A percentile compares a stretch with the other conserved stretches of the same genome.
Evolutionary conservation across 2,329 filamentous ascomycete species (phyloP).

Genomic region (Fusarium paranaense): DNA sequence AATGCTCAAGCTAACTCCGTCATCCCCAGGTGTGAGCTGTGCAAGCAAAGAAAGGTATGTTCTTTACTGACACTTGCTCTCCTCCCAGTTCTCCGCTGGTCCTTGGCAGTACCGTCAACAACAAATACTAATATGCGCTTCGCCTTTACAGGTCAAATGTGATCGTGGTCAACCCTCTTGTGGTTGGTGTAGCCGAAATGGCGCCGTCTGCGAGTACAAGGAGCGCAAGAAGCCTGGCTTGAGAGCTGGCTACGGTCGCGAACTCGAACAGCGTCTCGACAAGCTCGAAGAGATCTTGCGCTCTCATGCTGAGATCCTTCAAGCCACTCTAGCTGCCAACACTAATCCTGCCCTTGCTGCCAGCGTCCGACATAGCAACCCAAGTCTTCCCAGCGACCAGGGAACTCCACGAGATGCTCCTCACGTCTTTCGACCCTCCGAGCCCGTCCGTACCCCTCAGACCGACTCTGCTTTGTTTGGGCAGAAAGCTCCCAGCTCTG

Average conservation of each 20-base stretch:
- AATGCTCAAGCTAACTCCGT: conserved; percentile 51
- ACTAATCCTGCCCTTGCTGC: conserved; percentile 49
- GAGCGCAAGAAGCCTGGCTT: conserved; percentile 76
- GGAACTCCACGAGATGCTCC: conserved; percentile 64
- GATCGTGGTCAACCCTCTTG: conserved; percentile 80
- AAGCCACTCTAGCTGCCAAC: conserved; percentile 61
- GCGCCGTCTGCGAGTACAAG: conserved; percentile 74
- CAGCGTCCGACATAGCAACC: conserved; percentile 62
- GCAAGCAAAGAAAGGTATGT: conserved; percentile 81
- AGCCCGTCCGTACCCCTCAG: conserved; percentile 65
- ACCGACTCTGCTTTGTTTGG: conserved; percentile 70
- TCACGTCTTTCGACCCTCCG: conserved; percentile 60
- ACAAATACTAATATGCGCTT: conserved; percentile 18
- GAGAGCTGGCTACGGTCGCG: conserved; percentile 76
- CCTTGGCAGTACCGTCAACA: neutral
- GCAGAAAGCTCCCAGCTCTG: conserved; percentile 66
- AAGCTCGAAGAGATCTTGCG: conserved; percentile 75
- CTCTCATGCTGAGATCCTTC: conserved; percentile 74
- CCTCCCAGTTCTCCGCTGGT: conserved; percentile 20
- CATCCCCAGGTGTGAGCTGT: conserved; percentile 74
- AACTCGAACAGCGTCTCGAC: conserved; percentile 79
- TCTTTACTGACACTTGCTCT: neutral
- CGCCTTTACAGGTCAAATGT: conserved; percentile 72
- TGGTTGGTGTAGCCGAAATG: conserved; percentile 75
- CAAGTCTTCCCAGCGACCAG: conserved; percentile 66